Evolutionary conservation across 257 asterid genomes (phyloP), one percentile per base, ranked within the genome.

Genomic region (Solanum peruvianum): DNA sequence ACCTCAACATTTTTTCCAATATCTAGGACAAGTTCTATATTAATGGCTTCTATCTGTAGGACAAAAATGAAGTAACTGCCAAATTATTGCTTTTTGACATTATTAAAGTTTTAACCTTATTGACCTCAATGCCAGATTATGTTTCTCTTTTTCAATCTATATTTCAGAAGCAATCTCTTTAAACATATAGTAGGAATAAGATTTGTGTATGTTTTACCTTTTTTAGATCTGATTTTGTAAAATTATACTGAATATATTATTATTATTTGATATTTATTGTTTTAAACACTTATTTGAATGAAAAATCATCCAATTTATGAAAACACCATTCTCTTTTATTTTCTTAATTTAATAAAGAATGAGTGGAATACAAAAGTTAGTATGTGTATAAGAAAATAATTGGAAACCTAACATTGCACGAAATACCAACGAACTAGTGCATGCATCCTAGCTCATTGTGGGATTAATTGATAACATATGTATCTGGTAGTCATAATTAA

Each of bases 1-100:
- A 78, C 85, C 85, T 49, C 85, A 29, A 81, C 69, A 81, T 37
- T 12, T 35, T 71, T 73, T 42, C 76, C 82, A 37, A 37, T 73
- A 73, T 47, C 29, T 80, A 16, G 44, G 39, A 80, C 6, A 47
- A 45, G 29, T 18, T 81, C 44, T 29, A 29, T 80, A 6, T 49
- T 49, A 1, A 18, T 81, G 39, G 69, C 45, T 81, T 29, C 44
- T 81, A 49, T 13, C 60, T 29, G 18, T 81, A 27, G 31, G 85
- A 49, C 85, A 81, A 31, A 56, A 81, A 29, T 52, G 85, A 49
- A 81, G 85, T 47, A 81, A 81, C 29, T 81, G 69, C 85, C 85
- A 49, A 49, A 81, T 81, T 9, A 29, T 11, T 27, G 69, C 85
- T 81, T 81, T 81, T 47, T 81, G 69, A 49, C 69, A 49, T 47